These are phyloP conservation scores for Striga asiatica DNA, from an alignment of 257 asterid species.

Conservation along the genomic window DNA sequence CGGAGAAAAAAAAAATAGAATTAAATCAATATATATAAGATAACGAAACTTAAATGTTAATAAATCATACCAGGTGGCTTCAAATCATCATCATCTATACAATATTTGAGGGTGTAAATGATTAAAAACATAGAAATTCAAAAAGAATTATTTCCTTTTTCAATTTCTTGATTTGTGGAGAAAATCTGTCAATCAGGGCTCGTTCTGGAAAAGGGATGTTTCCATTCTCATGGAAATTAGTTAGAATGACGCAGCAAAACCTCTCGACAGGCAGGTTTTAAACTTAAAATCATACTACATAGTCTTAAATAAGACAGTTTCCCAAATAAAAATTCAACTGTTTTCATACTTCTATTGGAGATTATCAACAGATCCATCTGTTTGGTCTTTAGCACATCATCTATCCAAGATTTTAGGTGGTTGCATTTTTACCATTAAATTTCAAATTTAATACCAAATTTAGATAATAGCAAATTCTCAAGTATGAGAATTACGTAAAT, in stretches of 20 bases:
- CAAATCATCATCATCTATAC: not conserved
- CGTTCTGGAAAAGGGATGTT: constrained; percentile 10
- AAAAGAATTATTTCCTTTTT: not conserved
- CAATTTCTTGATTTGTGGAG: constrained; percentile 23
- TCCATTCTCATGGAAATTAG: constrained; percentile 2
- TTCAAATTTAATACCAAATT: no score
- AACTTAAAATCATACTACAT: constrained; percentile 13
- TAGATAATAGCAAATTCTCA: no score
- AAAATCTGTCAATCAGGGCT: constrained; percentile 20
- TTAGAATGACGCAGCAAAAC: constrained; percentile 1
- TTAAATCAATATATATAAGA: no score
- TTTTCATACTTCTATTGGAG: constrained; percentile 3
- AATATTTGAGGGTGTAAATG: not conserved
- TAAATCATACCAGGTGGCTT: constrained; percentile 21
- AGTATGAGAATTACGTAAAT: no score
- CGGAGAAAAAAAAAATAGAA: not conserved
- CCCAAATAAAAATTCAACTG: constrained; percentile 11
- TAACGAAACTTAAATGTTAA: no score
- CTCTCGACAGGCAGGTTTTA: constrained; percentile 2
- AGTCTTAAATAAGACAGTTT: constrained; percentile 17
- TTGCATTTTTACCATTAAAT: not conserved
- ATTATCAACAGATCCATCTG: not conserved
- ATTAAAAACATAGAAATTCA: not conserved
- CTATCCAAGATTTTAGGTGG: not conserved
- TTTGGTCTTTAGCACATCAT: not conserved